Evolutionary conservation across 2,329 filamentous ascomycete genomes (phyloP).

Genomic region (Fusarium brevicatenulatum): DNA sequence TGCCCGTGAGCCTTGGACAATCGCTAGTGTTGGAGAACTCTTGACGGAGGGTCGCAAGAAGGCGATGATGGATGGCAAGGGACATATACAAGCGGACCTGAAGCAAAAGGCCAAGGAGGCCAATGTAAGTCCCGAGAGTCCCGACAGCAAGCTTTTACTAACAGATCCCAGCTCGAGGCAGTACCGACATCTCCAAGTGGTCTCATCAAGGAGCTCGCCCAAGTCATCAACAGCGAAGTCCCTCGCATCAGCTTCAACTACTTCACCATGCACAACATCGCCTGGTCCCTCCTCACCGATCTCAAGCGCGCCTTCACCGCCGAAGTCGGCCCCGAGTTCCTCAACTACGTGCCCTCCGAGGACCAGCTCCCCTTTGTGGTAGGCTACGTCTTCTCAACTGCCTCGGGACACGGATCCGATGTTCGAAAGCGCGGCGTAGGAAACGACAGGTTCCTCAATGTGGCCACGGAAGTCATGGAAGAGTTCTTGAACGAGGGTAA

Average conservation of each 20-base stretch:
- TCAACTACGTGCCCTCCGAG: slow-evolving; percentile 1
- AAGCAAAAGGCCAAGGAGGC: slow-evolving; percentile 1
- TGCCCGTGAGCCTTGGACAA: slow-evolving; percentile 3
- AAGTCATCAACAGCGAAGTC: slow-evolving; percentile 3
- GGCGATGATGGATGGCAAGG: slow-evolving; percentile 10
- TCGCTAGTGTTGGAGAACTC: slow-evolving; percentile 1
- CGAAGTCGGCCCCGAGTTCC: background rate
- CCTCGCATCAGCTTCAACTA: slow-evolving; percentile 16
- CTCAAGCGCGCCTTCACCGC: slow-evolving; percentile 8
- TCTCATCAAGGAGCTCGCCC: slow-evolving; percentile 17
- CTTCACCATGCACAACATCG: slow-evolving; percentile 20
- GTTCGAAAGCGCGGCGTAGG: background rate
- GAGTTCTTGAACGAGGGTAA: slow-evolving; percentile 1
- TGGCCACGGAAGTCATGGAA: background rate
- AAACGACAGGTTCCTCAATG: background rate
- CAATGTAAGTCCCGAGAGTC: background rate
- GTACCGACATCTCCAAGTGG: background rate
- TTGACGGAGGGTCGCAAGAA: background rate
- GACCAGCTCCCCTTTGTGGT: slow-evolving; percentile 9
- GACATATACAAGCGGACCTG: background rate
- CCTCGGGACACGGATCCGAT: slow-evolving; percentile 5
- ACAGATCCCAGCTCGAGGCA: background rate
- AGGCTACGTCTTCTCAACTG: slow-evolving; percentile 48
- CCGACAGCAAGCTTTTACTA: background rate
- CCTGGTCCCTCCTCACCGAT: background rate